A percentile compares a stretch with the other conserved stretches of the same genome.
phyloP scores from a whole-genome alignment of 2,329 filamentous ascomycete species.

The Colletotrichum cordylinicola region DNA sequence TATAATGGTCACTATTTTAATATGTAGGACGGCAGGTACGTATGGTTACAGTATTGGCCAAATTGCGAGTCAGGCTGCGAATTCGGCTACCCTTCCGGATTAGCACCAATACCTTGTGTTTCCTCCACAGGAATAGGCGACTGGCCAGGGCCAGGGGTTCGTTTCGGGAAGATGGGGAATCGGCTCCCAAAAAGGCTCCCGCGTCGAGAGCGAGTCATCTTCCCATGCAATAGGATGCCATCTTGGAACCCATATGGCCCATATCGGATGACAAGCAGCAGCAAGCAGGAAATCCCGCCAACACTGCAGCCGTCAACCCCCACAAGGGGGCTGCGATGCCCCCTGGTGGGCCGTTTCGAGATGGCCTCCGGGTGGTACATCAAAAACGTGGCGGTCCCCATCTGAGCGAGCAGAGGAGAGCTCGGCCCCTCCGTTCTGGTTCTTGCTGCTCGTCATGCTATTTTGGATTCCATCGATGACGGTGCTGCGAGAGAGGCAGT shows the following conservation, averaged over 20 bases:
- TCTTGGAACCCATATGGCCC: neutral
- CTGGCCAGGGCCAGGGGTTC: conserved; percentile 7
- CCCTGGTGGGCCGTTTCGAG: neutral
- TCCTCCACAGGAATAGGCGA: neutral
- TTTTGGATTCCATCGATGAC: neutral
- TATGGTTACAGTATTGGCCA: conserved; percentile 3
- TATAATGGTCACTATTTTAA: conserved; percentile 9
- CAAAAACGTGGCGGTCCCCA: conserved; percentile 11
- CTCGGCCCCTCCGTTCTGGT: neutral
- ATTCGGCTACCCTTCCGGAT: neutral
- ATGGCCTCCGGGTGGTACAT: neutral
- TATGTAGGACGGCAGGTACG: neutral
- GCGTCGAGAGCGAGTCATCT: neutral
- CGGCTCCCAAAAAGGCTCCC: neutral
- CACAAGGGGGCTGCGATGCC: conserved; percentile 1
- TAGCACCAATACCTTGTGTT: neutral
- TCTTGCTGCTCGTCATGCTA: conserved; percentile 2
- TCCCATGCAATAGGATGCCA: neutral
- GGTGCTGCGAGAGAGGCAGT: neutral
- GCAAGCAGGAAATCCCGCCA: neutral
- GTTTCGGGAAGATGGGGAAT: conserved; percentile 13
- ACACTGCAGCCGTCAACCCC: neutral
- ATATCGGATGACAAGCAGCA: conserved; percentile 5
- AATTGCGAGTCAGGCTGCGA: conserved; percentile 3
- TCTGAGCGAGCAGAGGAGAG: neutral